These are phyloP conservation scores for Pichia gijzeniarum DNA, from an alignment of 805 yeast species.

Conservation along the genomic window DNA sequence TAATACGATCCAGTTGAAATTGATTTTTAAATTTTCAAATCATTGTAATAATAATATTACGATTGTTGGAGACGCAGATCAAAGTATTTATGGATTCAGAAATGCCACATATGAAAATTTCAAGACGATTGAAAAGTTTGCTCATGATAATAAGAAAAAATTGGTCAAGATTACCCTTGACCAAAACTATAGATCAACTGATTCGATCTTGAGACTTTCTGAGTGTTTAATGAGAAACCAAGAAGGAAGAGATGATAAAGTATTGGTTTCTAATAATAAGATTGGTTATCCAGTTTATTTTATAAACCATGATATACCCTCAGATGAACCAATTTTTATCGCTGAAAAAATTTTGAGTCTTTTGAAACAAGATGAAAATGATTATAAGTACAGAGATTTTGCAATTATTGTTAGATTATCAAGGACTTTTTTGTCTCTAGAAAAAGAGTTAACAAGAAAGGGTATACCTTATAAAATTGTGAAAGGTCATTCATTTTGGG, in stretches of 20 bases:
- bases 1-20: slow-evolving; percentile 63
- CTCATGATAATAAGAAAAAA: slow-evolving; percentile 13
- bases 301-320: slow-evolving; percentile 27
- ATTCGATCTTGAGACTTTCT: slow-evolving; percentile 56
- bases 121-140: slow-evolving; percentile 41
- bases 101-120: slow-evolving; percentile 72
- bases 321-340: slow-evolving; percentile 55
- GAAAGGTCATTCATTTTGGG: slow-evolving; percentile 79
- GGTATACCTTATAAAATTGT: slow-evolving; percentile 61
- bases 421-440: slow-evolving; percentile 51
- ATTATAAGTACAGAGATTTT: slow-evolving; percentile 51
- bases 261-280: slow-evolving; percentile 41
- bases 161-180: slow-evolving; percentile 38
- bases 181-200: slow-evolving; percentile 78
- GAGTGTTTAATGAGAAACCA: slow-evolving; percentile 62
- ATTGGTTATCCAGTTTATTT: slow-evolving; percentile 43
- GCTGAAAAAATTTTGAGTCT: slow-evolving; percentile 49
- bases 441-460: slow-evolving; percentile 48
- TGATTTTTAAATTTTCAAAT: slow-evolving; percentile 49
- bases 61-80: slow-evolving; percentile 95
- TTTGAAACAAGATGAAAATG: slow-evolving; percentile 32
- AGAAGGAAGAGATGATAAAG: slow-evolving; percentile 36
- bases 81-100: slow-evolving; percentile 85
- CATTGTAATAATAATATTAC: slow-evolving; percentile 55
- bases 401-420: slow-evolving; percentile 69